phyloP scores from a whole-genome alignment of 139 green algal genomes.

The Tetratostichococcus sp. region DNA sequence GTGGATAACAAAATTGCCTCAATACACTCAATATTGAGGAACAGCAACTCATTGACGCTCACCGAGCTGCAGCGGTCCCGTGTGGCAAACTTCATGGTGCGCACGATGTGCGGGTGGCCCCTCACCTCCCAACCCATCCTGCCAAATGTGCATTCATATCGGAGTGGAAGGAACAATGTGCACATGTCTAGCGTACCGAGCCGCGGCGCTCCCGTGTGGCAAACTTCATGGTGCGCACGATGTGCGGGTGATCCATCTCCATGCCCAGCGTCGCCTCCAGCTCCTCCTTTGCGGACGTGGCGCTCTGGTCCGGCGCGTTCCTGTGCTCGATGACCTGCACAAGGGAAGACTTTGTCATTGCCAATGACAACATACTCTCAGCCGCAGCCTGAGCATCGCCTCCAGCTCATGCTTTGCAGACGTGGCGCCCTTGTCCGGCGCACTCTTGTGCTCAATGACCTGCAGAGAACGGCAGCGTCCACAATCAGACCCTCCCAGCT shows the following conservation, averaged over 20 bases:
- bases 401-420: conserved; percentile 1
- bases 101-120: conserved; percentile 13
- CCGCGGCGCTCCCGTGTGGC: too few species aligned
- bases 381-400: neutral
- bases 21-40: too few species aligned
- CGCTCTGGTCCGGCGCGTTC: neutral
- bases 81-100: conserved; percentile 12
- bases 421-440: neutral
- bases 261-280: conserved; percentile 12
- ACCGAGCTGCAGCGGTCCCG: neutral
- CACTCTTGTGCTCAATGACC: neutral
- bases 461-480: neutral
- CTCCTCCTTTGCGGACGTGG: neutral
- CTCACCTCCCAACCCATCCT: neutral
- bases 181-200: too few species aligned
- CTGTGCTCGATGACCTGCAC: conserved; percentile 4
- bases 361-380: too few species aligned
- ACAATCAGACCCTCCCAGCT: too few species aligned
- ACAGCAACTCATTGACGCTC: too few species aligned
- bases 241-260: conserved; percentile 18
- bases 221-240: conserved; percentile 4
- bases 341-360: neutral
- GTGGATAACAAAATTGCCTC: too few species aligned
- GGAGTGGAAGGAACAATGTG: too few species aligned
- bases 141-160: too few species aligned